phyloP scores from a whole-genome alignment of 306 rosid species.

The Cercis canadensis region DNA sequence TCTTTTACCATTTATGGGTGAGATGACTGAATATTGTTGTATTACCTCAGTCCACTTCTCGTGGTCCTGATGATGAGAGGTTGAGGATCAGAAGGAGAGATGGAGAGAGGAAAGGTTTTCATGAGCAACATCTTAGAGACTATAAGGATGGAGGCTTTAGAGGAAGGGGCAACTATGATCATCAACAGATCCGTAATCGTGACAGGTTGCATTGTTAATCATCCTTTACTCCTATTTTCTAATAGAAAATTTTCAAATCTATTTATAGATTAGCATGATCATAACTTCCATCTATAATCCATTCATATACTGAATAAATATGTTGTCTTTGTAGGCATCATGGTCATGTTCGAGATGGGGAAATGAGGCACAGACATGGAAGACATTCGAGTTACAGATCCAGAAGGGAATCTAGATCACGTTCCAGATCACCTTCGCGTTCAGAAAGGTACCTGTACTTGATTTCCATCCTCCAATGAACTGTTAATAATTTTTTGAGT shows the following conservation, averaged over 20 bases:
- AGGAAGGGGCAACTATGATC: slow-evolving; percentile 54
- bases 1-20: not conserved
- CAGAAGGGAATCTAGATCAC: slow-evolving; percentile 57
- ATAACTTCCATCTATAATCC: slow-evolving; percentile 1
- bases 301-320: slow-evolving; percentile 23
- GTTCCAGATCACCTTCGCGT: slow-evolving; percentile 63
- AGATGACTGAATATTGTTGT: slow-evolving; percentile 28
- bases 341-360: slow-evolving; percentile 57
- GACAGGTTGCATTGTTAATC: slow-evolving; percentile 57
- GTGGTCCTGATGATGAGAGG: slow-evolving; percentile 60
- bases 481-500: not conserved
- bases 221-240: slow-evolving; percentile 1
- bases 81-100: slow-evolving; percentile 51
- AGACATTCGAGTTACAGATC: slow-evolving; percentile 55
- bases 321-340: slow-evolving; percentile 48
- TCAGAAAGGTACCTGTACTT: slow-evolving; percentile 50
- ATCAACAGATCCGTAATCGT: slow-evolving; percentile 45
- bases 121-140: slow-evolving; percentile 48
- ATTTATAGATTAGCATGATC: not conserved
- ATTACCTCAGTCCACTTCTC: slow-evolving; percentile 55
- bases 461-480: not conserved
- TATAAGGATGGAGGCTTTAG: slow-evolving; percentile 54
- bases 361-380: slow-evolving; percentile 56
- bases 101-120: slow-evolving; percentile 51
- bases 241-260: not conserved